Conservation (phyloP, 176 grass and related monocot genomes). For the Phragmites australis region DNA sequence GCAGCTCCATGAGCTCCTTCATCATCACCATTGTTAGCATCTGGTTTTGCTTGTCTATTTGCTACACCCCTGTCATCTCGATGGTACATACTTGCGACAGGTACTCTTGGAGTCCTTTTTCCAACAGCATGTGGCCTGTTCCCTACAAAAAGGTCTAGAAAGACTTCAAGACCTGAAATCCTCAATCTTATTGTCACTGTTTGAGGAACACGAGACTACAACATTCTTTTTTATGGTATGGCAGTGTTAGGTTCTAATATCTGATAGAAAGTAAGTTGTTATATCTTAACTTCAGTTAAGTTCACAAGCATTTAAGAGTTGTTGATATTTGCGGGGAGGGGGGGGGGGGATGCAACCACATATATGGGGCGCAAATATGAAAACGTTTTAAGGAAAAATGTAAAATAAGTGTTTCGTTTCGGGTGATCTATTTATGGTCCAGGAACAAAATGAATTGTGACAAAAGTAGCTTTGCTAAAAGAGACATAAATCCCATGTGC, state of each 20-base stretch:
- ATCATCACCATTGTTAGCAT: constrained; percentile 67
- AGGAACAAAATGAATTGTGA: background rate
- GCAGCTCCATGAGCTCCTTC: constrained; percentile 92
- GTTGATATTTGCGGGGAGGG: background rate
- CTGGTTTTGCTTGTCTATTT: constrained; percentile 52
- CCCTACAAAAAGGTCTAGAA: constrained; percentile 61
- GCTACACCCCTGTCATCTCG: constrained; percentile 57
- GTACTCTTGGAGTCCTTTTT: constrained; percentile 94
- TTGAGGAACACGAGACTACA: constrained; percentile 8
- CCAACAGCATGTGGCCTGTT: constrained; percentile 80
- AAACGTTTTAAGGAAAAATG: constrained; percentile 1
- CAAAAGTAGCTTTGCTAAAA: constrained; percentile 9
- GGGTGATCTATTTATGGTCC: background rate
- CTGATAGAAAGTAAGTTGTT: constrained; percentile 19
- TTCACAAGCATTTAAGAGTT: constrained; percentile 16
- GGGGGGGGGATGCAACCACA: background rate
- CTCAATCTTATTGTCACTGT: constrained; percentile 25
- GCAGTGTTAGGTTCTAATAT: background rate
- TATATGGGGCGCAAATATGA: constrained; percentile 18
- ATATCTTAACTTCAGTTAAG: constrained; percentile 11
- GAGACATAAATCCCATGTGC: background rate
- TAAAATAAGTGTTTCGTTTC: background rate
- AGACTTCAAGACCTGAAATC: constrained; percentile 50
- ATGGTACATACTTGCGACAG: constrained; percentile 72
- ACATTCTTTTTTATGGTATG: background rate